Evolutionary conservation across 805 yeast genomes (phyloP), one percentile per base, ranked within the genome.

Genomic region (Pichia deserticola): DNA sequence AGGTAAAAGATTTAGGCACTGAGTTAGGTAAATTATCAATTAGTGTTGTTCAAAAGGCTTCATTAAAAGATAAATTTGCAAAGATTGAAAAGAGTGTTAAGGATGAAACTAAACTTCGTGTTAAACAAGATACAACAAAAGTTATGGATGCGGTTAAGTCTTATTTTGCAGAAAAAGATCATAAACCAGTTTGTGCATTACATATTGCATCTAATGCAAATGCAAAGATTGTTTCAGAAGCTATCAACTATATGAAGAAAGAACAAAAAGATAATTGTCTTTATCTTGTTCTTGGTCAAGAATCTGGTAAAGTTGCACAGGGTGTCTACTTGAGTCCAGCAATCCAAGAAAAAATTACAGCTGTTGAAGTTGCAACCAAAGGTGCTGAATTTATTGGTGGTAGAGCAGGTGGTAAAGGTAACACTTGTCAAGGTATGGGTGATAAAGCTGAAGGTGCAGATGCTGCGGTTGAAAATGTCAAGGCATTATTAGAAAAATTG

Each of bases 331-430:
- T 93, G 45, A 79, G 92, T 2, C 82, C 86, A 54, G 81, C 69
- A 40, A 86, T 89, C 38, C 70, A 84, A 56, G 74, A 73, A 42
- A 77, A 81, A 63, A 74, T 89, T 25, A 77, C 84, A 55, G 90
- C 95, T 47, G 76, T 83, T 51, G 89, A 79, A 32, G 76, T 89
- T 57, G 95, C 95, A 34, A 69, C 75, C 47, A 71, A 77, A 50
- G 98, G 86, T 41, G 73, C 90, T 42, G 69, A 73, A 36, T 73
- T 75, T 60, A 81, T 93, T 59, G 99, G 99, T 57, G 99, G 99
- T 69, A 89, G 86, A 68, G 95, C 96, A 51, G 99, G 99, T 72
- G 99, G 99, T 68, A 93, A 89, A 71, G 98, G 97, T 55, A 87
- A 89, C 57, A 82, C 90, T 49, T 88, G 89, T 59, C 99, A 93